A percentile compares a stretch with the other conserved stretches of the same genome.
Conservation (phyloP, 371 early-diverging fungal genomes). For the Syncephalastrum sp. region DNA sequence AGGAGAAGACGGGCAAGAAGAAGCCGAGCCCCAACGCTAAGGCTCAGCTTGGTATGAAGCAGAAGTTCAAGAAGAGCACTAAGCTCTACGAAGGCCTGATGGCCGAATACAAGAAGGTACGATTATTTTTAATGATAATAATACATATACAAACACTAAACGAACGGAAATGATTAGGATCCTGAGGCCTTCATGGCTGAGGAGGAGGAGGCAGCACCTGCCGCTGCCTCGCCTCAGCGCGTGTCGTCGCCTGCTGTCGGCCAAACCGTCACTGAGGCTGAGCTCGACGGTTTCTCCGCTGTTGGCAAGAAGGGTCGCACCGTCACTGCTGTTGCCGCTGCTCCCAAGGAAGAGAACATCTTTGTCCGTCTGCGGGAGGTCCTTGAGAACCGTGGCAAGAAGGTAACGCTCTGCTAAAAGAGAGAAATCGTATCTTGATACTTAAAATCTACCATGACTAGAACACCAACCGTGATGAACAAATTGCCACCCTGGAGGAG, state of each 20-base stretch:
- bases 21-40: conserved; percentile 80
- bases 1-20: conserved; percentile 78
- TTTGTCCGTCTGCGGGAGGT: conserved; percentile 82
- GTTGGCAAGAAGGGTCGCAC: conserved; percentile 85
- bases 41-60: conserved; percentile 88
- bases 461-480: conserved; percentile 86
- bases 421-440: neutral
- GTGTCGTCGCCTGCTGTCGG: conserved; percentile 11
- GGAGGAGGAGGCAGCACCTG: conserved; percentile 35
- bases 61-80: conserved; percentile 86
- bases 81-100: conserved; percentile 76
- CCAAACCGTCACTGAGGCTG: conserved; percentile 27
- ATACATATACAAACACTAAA: too few relatives aligned
- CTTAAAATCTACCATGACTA: conserved; percentile 22
- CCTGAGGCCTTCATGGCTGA: conserved; percentile 52
- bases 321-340: conserved; percentile 27
- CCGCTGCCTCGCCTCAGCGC: conserved; percentile 1
- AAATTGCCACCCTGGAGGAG: conserved; percentile 66
- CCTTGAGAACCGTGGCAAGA: conserved; percentile 88
- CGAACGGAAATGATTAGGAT: conserved; percentile 20
- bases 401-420: conserved; percentile 40
- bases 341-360: conserved; percentile 70
- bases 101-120: conserved; percentile 68
- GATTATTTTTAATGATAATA: neutral
- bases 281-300: conserved; percentile 77